Percentiles rank a stretch among this genome's conserved stretches.
Conservation (phyloP, 2,329 filamentous ascomycete genomes). For the Beauveria sp. region DNA sequence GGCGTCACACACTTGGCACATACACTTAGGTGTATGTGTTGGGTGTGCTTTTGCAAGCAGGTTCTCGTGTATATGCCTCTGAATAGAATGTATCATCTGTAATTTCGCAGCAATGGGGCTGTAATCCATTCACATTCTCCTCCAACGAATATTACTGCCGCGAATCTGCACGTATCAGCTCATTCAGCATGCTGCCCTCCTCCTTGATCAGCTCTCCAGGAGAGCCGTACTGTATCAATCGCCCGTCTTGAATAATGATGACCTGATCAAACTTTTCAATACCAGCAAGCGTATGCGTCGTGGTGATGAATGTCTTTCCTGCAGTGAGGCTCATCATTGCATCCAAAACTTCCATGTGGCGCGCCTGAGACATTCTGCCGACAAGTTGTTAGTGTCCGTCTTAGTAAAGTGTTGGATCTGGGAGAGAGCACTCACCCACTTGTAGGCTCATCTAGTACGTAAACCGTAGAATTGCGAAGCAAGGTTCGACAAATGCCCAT, state of each 20-base stretch:
- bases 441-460: slow-evolving; percentile 2
- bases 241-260: not conserved
- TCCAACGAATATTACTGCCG: too few relatives aligned
- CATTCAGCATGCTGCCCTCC: not conserved
- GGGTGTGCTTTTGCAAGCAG: too few relatives aligned
- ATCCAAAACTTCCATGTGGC: not conserved
- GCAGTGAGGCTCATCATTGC: not conserved
- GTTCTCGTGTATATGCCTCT: too few relatives aligned
- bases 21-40: too few relatives aligned
- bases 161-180: not conserved
- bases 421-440: not conserved
- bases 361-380: too few relatives aligned
- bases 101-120: too few relatives aligned
- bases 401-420: not conserved
- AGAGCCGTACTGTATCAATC: not conserved
- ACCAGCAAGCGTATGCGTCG: not conserved
- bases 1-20: too few relatives aligned
- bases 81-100: too few relatives aligned
- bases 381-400: not conserved
- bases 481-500: not conserved
- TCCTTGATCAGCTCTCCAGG: not conserved
- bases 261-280: slow-evolving; percentile 1
- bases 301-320: not conserved
- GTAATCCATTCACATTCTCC: too few relatives aligned
- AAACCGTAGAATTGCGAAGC: not conserved